Percentiles rank a stretch among this genome's conserved stretches.
Conservation (phyloP, 768 basidiomycete species). For the Russula compacta region DNA sequence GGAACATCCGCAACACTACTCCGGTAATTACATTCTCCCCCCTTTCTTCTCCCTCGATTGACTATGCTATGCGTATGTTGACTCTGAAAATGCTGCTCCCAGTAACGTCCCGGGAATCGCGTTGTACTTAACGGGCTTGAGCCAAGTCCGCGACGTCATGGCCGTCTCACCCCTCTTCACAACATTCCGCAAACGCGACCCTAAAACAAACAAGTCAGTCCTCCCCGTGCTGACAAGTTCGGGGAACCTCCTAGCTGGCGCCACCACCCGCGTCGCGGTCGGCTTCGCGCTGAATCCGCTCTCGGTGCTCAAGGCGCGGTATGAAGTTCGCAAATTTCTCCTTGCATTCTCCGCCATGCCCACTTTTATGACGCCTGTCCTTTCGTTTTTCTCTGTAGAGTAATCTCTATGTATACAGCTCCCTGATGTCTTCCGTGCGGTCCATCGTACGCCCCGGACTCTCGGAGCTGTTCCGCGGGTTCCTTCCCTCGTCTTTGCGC, state of each 20-base stretch:
- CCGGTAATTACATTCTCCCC: constrained; percentile 36
- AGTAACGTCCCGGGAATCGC: constrained; percentile 94
- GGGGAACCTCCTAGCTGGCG: constrained; percentile 84
- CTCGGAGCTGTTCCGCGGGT: constrained; percentile 76
- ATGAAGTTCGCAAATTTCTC: constrained; percentile 52
- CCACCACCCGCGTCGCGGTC: constrained; percentile 67
- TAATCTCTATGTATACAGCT: constrained; percentile 63
- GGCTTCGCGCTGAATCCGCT: constrained; percentile 86
- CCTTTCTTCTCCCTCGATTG: background rate
- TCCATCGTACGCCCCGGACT: constrained; percentile 64
- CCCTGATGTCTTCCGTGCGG: constrained; percentile 46
- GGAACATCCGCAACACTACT: constrained; percentile 76
- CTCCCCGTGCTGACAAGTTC: constrained; percentile 62
- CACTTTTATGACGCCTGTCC: background rate
- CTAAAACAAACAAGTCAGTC: constrained; percentile 35
- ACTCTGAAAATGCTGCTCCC: background rate
- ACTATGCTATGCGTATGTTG: background rate
- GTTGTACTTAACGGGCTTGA: constrained; percentile 81
- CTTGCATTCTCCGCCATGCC: background rate
- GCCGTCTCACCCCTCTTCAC: constrained; percentile 67
- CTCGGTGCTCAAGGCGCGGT: constrained; percentile 85
- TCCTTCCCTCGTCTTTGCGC: constrained; percentile 79
- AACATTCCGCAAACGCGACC: constrained; percentile 15
- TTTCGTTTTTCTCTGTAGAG: constrained; percentile 38
- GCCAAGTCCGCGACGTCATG: constrained; percentile 70